Base-by-base conservation (phyloP, 2,329 filamentous ascomycete genomes). In the Pseudocercospora vitis region DNA sequence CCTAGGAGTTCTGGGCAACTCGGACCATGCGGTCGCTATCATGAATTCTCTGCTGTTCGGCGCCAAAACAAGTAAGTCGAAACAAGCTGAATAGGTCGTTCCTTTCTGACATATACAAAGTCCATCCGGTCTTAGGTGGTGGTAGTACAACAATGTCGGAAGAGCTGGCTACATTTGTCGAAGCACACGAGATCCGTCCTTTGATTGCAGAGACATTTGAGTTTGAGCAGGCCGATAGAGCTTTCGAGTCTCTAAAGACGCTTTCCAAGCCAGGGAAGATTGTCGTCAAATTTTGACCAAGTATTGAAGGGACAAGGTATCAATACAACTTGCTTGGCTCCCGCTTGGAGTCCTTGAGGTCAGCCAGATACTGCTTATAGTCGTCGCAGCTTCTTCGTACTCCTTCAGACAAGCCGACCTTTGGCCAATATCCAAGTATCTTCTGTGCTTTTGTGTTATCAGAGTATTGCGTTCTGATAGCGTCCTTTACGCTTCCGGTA, bases 401-500 rank as follows among this genome's bases (percentile, higher is more conserved):
- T 1, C 75, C 81, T 26, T 81, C 78, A 31, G 77, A 73, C 48
- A 84, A 70, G 2, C 72, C 70, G 8, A 84, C 73, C 47, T 68
- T 69, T 37, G 81, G 75, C 54, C 71, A 65, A 63, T 83, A 84
- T 14, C 79, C 79, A 57, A 84, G 61, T 1, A 84, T 67, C 45
- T 63, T 63, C 56, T 67, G 75, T 33, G 80, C 81, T 62, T 81
- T 82, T 9, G 70, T 66, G 24, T 79, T 77, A 61, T 73, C 77
- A 16, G 78, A 76, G 71, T 83, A 84, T 48, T 79, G 70, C 44
- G 75, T 71, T 32, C 76, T 72, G 53, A 77, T 76, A 29, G 76
- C 81, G 70, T 84, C 82, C 59, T 72, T 73, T 3, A 84, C 77
- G 58, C 77, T 77, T 2, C 81, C 81, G 31, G 78, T 70, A 65